These are phyloP conservation scores for Trapa bicornis DNA, from an alignment of 345 rosid species.

Conservation along the genomic window DNA sequence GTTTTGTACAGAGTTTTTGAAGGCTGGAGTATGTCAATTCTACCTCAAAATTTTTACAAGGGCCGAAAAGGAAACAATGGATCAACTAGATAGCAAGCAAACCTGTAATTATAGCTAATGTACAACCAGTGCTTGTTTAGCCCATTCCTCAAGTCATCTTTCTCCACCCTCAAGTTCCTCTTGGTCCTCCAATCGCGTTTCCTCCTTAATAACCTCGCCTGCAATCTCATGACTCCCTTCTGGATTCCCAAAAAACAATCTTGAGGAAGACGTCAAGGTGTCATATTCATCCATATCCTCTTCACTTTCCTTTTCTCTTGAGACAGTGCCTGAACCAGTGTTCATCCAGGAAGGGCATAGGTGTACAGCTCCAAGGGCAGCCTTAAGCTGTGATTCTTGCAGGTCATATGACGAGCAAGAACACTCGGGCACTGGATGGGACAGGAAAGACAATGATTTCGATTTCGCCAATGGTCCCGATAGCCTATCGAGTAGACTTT, in stretches of 20 bases:
- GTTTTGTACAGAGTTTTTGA: background rate
- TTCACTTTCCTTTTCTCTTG: slow-evolving; percentile 56
- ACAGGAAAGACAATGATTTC: slow-evolving; percentile 52
- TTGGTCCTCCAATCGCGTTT: slow-evolving; percentile 78
- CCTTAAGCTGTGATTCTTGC: slow-evolving; percentile 16
- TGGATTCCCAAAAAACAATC: slow-evolving; percentile 43
- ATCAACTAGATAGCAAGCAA: background rate
- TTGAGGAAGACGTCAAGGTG: slow-evolving; percentile 45
- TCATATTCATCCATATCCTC: slow-evolving; percentile 75
- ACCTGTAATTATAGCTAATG: background rate
- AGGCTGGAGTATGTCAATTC: background rate
- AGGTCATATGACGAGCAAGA: slow-evolving; percentile 37
- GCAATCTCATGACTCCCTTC: slow-evolving; percentile 41
- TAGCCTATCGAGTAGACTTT: slow-evolving; percentile 59
- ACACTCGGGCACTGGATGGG: slow-evolving; percentile 87
- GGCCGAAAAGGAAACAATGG: background rate
- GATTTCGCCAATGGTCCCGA: slow-evolving; percentile 39
- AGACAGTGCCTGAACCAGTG: slow-evolving; percentile 16
- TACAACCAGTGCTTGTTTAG: background rate
- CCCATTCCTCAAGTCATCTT: slow-evolving; percentile 6
- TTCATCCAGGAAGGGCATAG: slow-evolving; percentile 77
- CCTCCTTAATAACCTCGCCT: slow-evolving; percentile 57
- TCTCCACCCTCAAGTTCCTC: slow-evolving; percentile 82
- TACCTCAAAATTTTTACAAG: background rate
- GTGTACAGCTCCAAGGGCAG: slow-evolving; percentile 42